These are phyloP conservation scores for Eucalyptus virginea DNA, from an alignment of 345 rosid species.

Conservation along the genomic window DNA sequence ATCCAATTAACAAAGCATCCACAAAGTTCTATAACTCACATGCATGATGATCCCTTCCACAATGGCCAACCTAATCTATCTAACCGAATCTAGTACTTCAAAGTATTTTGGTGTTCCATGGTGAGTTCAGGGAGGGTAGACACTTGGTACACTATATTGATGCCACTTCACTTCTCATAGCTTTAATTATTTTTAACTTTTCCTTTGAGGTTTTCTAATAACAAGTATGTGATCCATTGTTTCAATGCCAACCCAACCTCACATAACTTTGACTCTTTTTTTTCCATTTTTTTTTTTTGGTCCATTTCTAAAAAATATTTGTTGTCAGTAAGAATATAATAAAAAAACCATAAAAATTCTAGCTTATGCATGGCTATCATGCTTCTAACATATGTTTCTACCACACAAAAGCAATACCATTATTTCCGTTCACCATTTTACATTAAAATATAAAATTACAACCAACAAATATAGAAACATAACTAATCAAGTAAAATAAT, in stretches of 20 bases:
- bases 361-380: neutral
- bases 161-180: too few relatives aligned
- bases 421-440: neutral
- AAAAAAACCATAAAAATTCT: neutral
- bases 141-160: too few relatives aligned
- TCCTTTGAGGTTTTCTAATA: too few relatives aligned
- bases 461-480: neutral
- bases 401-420: neutral
- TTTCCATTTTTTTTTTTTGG: rapidly evolving
- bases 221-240: neutral
- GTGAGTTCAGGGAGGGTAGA: too few relatives aligned
- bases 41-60: too few relatives aligned
- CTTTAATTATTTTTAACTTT: too few relatives aligned
- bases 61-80: too few relatives aligned
- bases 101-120: too few relatives aligned
- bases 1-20: too few relatives aligned
- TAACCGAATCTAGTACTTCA: too few relatives aligned
- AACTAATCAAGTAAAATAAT: neutral
- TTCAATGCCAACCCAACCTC: neutral
- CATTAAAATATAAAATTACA: neutral
- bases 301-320: neutral
- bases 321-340: neutral
- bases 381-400: neutral
- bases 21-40: too few relatives aligned
- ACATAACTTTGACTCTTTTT: neutral